Evolutionary conservation across 1,284 basidiomycete genomes (phyloP).

Genomic region (Sutorius eximius): DNA sequence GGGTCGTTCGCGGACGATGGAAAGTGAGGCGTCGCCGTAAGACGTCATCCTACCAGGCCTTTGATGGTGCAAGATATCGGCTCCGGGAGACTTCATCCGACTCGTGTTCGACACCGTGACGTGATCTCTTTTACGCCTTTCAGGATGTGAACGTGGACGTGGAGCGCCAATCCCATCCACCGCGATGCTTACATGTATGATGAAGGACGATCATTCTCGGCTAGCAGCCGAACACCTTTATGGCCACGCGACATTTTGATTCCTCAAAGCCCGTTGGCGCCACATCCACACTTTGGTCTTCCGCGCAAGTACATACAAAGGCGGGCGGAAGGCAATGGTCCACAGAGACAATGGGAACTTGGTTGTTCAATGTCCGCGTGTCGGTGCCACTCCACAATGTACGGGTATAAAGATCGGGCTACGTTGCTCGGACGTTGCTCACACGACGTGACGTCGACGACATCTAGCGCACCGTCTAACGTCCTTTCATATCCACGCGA

Average conservation of each 20-base stretch:
- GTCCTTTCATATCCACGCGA: not conserved
- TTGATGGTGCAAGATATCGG: not conserved
- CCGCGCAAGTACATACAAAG: conserved; percentile 16
- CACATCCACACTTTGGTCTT: not conserved
- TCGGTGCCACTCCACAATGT: conserved; percentile 13
- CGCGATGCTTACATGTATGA: not conserved
- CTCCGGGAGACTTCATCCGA: not conserved
- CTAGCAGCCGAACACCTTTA: not conserved
- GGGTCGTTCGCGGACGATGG: not conserved
- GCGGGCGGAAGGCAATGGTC: not conserved
- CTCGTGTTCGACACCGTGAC: not conserved
- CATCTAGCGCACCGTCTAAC: not conserved
- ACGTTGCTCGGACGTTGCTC: not conserved
- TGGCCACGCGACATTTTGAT: not conserved
- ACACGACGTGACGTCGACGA: not conserved
- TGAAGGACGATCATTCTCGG: not conserved
- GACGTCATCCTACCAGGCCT: not conserved
- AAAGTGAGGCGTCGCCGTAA: not conserved
- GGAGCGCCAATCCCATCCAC: not conserved
- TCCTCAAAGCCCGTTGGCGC: conserved; percentile 1
- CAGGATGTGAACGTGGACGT: conserved; percentile 1
- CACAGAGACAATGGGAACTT: conserved; percentile 14
- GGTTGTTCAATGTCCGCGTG: not conserved
- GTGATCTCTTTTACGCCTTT: not conserved
- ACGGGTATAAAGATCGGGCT: conserved; percentile 20